Evolutionary conservation across 2,329 filamentous ascomycete species (phyloP).

Genomic region (Mycocentrospora acerina): DNA sequence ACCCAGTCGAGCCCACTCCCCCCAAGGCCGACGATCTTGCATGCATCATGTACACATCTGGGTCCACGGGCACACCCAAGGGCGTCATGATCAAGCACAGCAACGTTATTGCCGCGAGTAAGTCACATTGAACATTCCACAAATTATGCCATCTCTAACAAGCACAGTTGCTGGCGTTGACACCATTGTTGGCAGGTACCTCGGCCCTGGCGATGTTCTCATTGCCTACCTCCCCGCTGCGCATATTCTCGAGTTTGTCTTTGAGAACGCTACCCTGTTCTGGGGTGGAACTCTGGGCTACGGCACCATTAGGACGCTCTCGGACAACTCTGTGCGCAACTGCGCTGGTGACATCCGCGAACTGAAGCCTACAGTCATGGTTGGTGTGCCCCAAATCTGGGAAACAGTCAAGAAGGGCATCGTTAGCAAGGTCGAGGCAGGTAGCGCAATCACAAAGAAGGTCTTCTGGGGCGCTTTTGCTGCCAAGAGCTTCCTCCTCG

Average conservation of each 20-base stretch:
- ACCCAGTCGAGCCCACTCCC: conserved; percentile 69
- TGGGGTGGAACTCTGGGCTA: conserved; percentile 93
- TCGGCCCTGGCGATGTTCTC: conserved; percentile 75
- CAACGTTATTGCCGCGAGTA: conserved; percentile 75
- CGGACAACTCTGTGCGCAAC: conserved; percentile 82
- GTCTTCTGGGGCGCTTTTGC: conserved; percentile 74
- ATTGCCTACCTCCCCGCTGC: conserved; percentile 92
- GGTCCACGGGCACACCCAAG: conserved; percentile 86
- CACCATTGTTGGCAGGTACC: conserved; percentile 72
- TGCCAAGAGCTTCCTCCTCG: conserved; percentile 62
- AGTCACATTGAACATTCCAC: conserved; percentile 32
- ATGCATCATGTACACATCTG: conserved; percentile 82
- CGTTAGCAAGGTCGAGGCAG: conserved; percentile 71
- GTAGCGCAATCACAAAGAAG: conserved; percentile 68
- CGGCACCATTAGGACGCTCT: conserved; percentile 84
- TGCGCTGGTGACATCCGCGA: conserved; percentile 93
- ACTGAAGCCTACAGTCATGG: conserved; percentile 83
- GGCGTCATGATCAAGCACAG: conserved; percentile 81
- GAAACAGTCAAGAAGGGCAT: conserved; percentile 97
- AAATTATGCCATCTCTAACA: conserved; percentile 10
- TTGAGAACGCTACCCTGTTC: conserved; percentile 87
- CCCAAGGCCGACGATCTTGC: conserved; percentile 76
- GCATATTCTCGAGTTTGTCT: conserved; percentile 94
- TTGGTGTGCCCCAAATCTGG: conserved; percentile 96
- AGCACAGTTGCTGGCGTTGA: conserved; percentile 71